Evolutionary conservation across 2,329 filamentous ascomycete species (phyloP).

Genomic region (Penicillium expansum): DNA sequence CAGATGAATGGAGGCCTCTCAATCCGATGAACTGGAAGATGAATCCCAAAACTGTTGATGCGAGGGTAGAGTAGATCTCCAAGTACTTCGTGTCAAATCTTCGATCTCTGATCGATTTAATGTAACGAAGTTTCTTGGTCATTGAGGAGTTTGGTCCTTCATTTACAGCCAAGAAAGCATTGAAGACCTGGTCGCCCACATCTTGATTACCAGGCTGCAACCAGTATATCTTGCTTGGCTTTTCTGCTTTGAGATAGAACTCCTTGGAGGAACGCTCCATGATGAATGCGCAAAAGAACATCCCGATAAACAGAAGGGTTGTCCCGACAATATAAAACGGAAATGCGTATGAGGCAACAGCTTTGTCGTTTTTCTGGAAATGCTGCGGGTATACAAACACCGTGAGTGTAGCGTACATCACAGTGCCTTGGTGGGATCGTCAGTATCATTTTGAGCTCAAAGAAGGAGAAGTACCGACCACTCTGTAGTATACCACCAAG

Average conservation of each 20-base stretch:
- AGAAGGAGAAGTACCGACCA: constrained; percentile 18
- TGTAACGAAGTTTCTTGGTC: constrained; percentile 21
- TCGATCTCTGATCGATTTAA: constrained; percentile 28
- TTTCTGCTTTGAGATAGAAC: constrained; percentile 24
- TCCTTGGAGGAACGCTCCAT: constrained; percentile 34
- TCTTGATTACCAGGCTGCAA: constrained; percentile 39
- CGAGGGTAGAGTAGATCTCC: constrained; percentile 24
- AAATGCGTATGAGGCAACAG: constrained; percentile 32
- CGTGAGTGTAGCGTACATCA: constrained; percentile 31
- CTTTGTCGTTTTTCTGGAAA: constrained; percentile 27
- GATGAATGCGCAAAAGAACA: constrained; percentile 36
- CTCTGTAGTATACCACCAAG: constrained; percentile 30
- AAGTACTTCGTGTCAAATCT: constrained; percentile 13
- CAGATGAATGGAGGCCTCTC: constrained; percentile 37
- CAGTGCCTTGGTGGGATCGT: constrained; percentile 16
- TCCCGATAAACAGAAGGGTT: constrained; percentile 31
- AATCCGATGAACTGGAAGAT: constrained; percentile 42
- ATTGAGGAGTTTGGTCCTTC: constrained; percentile 18
- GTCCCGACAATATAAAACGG: constrained; percentile 37
- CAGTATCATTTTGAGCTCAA: neutral
- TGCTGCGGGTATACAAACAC: constrained; percentile 27
- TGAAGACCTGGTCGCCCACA: constrained; percentile 41
- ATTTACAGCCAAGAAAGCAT: constrained; percentile 34
- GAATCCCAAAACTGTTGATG: constrained; percentile 33
- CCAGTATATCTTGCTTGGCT: constrained; percentile 37